Conservation (phyloP, 2,329 filamentous ascomycete species). For the Pyricularia sp. region DNA sequence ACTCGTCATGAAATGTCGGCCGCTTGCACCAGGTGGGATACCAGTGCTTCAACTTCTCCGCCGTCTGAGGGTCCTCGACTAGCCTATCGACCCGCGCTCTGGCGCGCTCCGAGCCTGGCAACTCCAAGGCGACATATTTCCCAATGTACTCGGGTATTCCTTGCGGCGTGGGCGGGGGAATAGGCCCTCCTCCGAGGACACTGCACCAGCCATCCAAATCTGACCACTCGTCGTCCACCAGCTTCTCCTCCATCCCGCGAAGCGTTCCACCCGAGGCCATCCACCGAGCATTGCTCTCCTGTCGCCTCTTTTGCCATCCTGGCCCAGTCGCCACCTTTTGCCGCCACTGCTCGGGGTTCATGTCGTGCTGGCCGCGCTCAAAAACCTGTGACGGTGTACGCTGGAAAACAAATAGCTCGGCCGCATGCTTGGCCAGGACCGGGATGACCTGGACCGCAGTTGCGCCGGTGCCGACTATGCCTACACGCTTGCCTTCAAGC, state of each 20-base stretch:
- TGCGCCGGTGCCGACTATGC: slow-evolving; percentile 36
- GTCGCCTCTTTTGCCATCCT: slow-evolving; percentile 37
- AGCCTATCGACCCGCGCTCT: slow-evolving; percentile 32
- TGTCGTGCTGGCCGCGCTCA: slow-evolving; percentile 23
- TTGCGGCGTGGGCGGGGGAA: slow-evolving; percentile 15
- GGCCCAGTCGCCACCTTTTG: slow-evolving; percentile 15
- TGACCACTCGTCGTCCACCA: slow-evolving; percentile 38
- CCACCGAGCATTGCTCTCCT: slow-evolving; percentile 27
- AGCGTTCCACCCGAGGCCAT: slow-evolving; percentile 19
- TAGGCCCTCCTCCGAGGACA: slow-evolving; percentile 16
- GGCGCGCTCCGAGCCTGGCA: slow-evolving; percentile 25
- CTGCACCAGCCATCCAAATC: slow-evolving; percentile 23
- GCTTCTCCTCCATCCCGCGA: slow-evolving; percentile 19
- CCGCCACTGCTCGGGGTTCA: slow-evolving; percentile 24
- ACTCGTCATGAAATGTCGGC: slow-evolving; percentile 47
- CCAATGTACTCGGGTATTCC: slow-evolving; percentile 22
- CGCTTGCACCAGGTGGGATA: slow-evolving; percentile 52
- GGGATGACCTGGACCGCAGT: slow-evolving; percentile 33
- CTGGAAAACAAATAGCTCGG: slow-evolving; percentile 41
- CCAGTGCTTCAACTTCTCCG: slow-evolving; percentile 42
- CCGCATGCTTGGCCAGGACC: slow-evolving; percentile 29
- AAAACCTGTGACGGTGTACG: slow-evolving; percentile 35
- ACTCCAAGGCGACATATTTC: slow-evolving; percentile 26
- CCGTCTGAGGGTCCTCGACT: slow-evolving; percentile 38
- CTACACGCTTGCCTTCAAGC: slow-evolving; percentile 32